Conservation (phyloP, 108 stramenopile genomes). For the Skeletonema costatum region DNA sequence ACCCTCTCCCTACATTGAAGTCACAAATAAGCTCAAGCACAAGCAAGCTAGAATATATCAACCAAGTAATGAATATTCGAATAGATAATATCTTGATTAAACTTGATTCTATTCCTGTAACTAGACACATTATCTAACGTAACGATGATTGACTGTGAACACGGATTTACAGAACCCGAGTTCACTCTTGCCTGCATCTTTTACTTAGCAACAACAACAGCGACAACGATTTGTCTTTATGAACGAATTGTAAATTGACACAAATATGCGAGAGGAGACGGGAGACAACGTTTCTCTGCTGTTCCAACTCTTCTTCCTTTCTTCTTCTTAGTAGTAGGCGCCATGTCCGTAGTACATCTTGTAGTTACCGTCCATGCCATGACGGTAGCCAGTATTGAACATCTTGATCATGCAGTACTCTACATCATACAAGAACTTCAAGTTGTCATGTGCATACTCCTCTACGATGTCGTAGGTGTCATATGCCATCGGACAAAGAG, state of each 20-base stretch:
- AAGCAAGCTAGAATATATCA: too few relatives aligned
- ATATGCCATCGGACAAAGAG: constrained; percentile 10
- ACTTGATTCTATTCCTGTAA: too few relatives aligned
- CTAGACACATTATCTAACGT: too few relatives aligned
- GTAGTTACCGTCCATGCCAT: constrained; percentile 4
- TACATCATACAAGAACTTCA: constrained; percentile 13
- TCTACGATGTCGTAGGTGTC: constrained; percentile 7
- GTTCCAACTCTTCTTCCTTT: background rate
- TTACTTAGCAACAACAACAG: background rate
- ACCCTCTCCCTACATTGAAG: too few relatives aligned
- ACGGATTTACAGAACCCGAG: background rate
- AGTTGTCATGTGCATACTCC: constrained; percentile 18
- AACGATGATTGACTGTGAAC: too few relatives aligned
- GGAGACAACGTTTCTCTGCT: background rate
- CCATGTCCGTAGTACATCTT: background rate
- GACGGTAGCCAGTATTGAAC: constrained; percentile 16
- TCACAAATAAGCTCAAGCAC: too few relatives aligned
- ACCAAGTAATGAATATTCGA: too few relatives aligned
- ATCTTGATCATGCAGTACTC: constrained; percentile 20
- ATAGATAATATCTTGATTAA: too few relatives aligned
- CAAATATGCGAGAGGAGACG: background rate
- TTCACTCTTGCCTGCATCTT: background rate
- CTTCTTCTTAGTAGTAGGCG: background rate
- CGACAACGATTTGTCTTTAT: background rate
- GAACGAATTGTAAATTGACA: background rate